These are phyloP conservation scores for Exidia glandulosa DNA, from an alignment of 768 basidiomycete genomes.

Conservation along the genomic window DNA sequence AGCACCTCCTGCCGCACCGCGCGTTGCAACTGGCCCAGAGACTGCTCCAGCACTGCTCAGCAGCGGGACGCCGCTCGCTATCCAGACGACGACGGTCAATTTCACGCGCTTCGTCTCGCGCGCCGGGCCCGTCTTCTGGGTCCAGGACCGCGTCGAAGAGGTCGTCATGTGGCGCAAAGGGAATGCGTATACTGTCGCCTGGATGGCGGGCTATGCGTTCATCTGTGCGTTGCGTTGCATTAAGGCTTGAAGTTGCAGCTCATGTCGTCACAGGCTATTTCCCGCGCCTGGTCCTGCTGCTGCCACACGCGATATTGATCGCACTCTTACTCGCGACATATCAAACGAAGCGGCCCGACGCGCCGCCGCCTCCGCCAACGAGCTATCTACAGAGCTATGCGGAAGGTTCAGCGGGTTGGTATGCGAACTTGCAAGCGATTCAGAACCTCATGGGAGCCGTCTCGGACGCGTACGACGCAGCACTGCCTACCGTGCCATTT, in stretches of 20 bases:
- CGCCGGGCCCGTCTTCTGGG: constrained; percentile 75
- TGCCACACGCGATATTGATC: constrained; percentile 56
- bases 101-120: constrained; percentile 72
- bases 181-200: constrained; percentile 58
- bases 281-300: constrained; percentile 56
- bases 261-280: constrained; percentile 47
- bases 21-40: not conserved
- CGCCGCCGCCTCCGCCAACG: constrained; percentile 24
- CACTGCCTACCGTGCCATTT: constrained; percentile 40
- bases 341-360: constrained; percentile 5
- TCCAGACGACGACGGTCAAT: constrained; percentile 67
- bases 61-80: constrained; percentile 42
- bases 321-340: constrained; percentile 57
- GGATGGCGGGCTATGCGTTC: constrained; percentile 70
- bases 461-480: constrained; percentile 51
- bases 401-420: constrained; percentile 70
- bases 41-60: not conserved
- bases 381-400: constrained; percentile 18
- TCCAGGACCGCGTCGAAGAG: constrained; percentile 82
- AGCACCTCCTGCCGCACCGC: not conserved
- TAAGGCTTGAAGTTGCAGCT: not conserved
- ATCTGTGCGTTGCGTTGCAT: constrained; percentile 50
- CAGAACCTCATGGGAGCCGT: constrained; percentile 84
- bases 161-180: constrained; percentile 72
- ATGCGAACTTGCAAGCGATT: constrained; percentile 78